phyloP scores from a whole-genome alignment of 169 alveolate genomes.

The Cryptosporidium ryanae region DNA sequence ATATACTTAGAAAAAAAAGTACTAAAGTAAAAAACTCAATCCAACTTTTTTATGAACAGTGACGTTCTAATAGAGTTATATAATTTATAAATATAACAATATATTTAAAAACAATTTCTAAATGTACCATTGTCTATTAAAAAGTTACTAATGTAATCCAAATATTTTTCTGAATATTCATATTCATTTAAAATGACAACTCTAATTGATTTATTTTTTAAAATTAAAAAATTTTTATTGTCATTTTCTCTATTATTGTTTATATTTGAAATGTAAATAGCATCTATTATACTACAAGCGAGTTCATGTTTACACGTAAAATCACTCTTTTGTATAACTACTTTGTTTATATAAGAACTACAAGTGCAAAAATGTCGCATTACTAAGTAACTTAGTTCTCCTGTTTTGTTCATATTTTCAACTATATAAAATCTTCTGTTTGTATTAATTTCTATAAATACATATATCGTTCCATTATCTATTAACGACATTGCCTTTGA shows the following conservation, averaged over 20 bases:
- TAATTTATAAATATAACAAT: not conserved
- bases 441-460: conserved; percentile 21
- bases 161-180: conserved; percentile 26
- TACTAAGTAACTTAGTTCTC: conserved; percentile 34
- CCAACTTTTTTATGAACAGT: conserved; percentile 69
- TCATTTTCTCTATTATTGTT: not conserved
- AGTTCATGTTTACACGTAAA: conserved; percentile 72
- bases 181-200: not conserved
- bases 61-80: not conserved
- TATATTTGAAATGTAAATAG: conserved; percentile 29
- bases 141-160: conserved; percentile 7
- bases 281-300: conserved; percentile 32
- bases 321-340: conserved; percentile 38
- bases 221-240: not conserved
- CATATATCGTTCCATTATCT: conserved; percentile 23
- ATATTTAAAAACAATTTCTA: not conserved
- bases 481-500: conserved; percentile 40
- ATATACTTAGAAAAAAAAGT: conserved; percentile 77
- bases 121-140: conserved; percentile 28
- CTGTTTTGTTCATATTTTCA: conserved; percentile 14
- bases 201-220: conserved; percentile 9
- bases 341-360: conserved; percentile 48
- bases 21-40: conserved; percentile 75
- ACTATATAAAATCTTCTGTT: conserved; percentile 34
- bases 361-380: conserved; percentile 69